These are phyloP conservation scores for Cercospora brassicicola DNA, from an alignment of 2,329 filamentous ascomycete species.

Conservation along the genomic window DNA sequence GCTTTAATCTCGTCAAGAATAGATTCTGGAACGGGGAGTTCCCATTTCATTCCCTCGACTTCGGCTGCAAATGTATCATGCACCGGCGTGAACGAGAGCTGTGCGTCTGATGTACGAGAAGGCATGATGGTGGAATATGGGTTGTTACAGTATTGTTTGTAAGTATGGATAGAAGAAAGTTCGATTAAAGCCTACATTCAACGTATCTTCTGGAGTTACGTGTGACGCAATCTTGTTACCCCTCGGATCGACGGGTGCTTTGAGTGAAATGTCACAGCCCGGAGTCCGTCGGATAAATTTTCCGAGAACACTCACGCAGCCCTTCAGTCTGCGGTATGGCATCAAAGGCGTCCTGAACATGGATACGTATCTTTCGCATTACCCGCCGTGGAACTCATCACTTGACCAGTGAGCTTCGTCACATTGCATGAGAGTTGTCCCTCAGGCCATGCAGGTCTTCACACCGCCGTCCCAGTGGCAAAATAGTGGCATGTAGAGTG, in stretches of 20 bases:
- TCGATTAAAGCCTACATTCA: not conserved
- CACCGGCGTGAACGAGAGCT: conserved; percentile 19
- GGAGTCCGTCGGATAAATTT: not conserved
- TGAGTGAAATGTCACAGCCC: not conserved
- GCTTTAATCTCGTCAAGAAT: not conserved
- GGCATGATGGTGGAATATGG: conserved; percentile 18
- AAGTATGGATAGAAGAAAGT: not conserved
- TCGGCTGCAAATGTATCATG: conserved; percentile 24
- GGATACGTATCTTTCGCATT: not conserved
- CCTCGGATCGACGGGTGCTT: not conserved
- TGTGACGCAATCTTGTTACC: not conserved
- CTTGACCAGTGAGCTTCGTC: not conserved
- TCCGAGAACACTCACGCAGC: not conserved
- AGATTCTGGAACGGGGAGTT: conserved; percentile 25
- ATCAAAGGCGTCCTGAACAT: not conserved
- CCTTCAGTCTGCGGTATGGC: not conserved
- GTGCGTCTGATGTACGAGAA: conserved; percentile 21
- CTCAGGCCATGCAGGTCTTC: not conserved
- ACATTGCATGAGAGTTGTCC: not conserved
- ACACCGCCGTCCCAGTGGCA: too few species aligned
- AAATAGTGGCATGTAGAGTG: too few species aligned
- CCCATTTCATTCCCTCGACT: conserved; percentile 19
- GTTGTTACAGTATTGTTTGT: not conserved
- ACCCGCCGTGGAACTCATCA: not conserved
- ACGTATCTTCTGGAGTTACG: not conserved